Percentiles rank a stretch among this genome's conserved stretches.
Conservation (phyloP, 2,329 filamentous ascomycete species). For the Endocalyx cinctus region DNA sequence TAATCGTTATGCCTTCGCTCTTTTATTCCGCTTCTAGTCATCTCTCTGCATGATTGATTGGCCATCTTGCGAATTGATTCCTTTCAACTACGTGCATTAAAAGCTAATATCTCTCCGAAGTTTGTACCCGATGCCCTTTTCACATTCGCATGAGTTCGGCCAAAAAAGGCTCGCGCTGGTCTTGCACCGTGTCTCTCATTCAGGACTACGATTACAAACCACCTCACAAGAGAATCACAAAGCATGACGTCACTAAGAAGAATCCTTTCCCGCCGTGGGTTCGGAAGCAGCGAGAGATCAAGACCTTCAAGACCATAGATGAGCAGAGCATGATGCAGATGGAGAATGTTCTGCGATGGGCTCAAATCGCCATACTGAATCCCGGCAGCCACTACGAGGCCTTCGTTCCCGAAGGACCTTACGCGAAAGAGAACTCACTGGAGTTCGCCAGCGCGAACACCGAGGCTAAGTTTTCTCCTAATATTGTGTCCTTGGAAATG, state of each 20-base stretch:
- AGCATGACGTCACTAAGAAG: conserved; percentile 38
- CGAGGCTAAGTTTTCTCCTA: conserved; percentile 70
- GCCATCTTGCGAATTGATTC: conserved; percentile 31
- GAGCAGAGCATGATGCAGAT: conserved; percentile 51
- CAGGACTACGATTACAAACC: conserved; percentile 53
- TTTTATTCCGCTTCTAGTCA: no score
- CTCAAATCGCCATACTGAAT: conserved; percentile 70
- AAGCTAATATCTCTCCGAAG: no score
- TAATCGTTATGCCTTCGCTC: no score
- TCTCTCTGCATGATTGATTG: conserved; percentile 5
- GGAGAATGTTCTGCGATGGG: conserved; percentile 61
- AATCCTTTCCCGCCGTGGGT: conserved; percentile 61
- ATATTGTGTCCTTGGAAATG: conserved; percentile 70
- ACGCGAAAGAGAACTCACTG: conserved; percentile 29
- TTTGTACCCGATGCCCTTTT: conserved; percentile 73
- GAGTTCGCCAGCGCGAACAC: conserved; percentile 32
- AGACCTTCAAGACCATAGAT: conserved; percentile 58
- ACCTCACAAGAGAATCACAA: conserved; percentile 29
- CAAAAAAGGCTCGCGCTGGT: conserved; percentile 50
- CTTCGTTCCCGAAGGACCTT: conserved; percentile 44
- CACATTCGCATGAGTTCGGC: conserved; percentile 65
- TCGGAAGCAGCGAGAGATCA: conserved; percentile 37
- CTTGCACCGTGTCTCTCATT: conserved; percentile 60
- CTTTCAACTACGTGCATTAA: conserved; percentile 35
- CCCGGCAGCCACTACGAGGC: conserved; percentile 48